Percentiles rank a stretch among this genome's conserved stretches.
Evolutionary conservation across 345 rosid species (phyloP).

Genomic region (Firmiana major): DNA sequence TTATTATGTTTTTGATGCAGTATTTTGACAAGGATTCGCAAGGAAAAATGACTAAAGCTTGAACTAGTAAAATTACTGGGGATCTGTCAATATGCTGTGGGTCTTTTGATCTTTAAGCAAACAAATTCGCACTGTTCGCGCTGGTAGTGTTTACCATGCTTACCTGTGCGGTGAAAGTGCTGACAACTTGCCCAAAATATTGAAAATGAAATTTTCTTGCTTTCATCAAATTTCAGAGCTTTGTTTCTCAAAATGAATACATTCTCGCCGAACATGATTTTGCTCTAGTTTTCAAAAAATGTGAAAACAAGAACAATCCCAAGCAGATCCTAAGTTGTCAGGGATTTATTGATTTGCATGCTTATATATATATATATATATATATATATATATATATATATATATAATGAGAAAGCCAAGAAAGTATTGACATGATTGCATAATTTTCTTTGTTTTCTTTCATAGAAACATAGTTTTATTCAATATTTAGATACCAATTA

Average conservation of each 20-base stretch:
- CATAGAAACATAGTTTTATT: not conserved
- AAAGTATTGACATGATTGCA: not conserved
- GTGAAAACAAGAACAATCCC: not conserved
- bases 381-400: too few species aligned
- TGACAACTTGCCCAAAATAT: not conserved
- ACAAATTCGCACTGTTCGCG: not conserved
- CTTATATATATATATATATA: not conserved
- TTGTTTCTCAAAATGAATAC: not conserved
- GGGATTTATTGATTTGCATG: not conserved
- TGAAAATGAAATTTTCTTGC: not conserved
- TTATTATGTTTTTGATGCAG: not conserved
- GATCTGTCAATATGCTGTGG: not conserved
- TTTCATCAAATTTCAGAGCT: not conserved
- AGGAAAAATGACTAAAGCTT: not conserved
- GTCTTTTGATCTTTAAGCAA: not conserved
- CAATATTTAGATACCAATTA: not conserved
- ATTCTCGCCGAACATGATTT: not conserved
- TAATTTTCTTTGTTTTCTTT: too few species aligned
- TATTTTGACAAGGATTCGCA: not conserved
- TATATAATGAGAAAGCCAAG: not conserved
- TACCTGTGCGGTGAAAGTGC: not conserved
- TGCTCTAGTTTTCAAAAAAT: not conserved
- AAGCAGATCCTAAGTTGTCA: not conserved
- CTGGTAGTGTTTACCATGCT: not conserved
- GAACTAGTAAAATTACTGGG: not conserved